A percentile compares a stretch with the other conserved stretches of the same genome.
These are phyloP conservation scores for Haberlea rhodopensis DNA, from an alignment of 257 asterid genomes.

Conservation along the genomic window DNA sequence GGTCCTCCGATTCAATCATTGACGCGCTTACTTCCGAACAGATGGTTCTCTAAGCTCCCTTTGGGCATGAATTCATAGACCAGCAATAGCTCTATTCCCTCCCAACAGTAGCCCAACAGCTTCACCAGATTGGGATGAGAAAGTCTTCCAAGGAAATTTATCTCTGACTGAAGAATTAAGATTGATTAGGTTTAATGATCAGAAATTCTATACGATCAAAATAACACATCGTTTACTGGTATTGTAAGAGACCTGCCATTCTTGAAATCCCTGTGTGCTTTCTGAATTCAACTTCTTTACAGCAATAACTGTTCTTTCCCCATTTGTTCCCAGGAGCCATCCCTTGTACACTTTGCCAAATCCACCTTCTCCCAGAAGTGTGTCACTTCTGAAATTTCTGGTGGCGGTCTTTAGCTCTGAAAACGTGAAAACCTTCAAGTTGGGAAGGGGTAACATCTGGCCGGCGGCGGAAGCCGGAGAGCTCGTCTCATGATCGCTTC, in stretches of 20 bases:
- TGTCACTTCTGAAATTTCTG: conserved; percentile 62
- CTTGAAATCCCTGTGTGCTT: conserved; percentile 70
- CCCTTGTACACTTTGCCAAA: conserved; percentile 93
- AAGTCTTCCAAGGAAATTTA: conserved; percentile 54
- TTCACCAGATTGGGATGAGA: conserved; percentile 58
- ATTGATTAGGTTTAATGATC: not conserved
- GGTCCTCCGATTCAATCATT: not conserved
- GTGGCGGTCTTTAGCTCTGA: conserved; percentile 67
- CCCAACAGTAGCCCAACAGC: conserved; percentile 67
- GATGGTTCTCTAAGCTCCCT: conserved; percentile 68
- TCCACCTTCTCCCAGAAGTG: conserved; percentile 91
- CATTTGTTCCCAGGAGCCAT: conserved; percentile 49
- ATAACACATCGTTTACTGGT: not conserved
- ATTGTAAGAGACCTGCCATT: conserved; percentile 63
- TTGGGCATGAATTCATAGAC: conserved; percentile 56
- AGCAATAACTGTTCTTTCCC: conserved; percentile 54
- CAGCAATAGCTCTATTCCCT: conserved; percentile 48
- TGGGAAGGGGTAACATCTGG: conserved; percentile 56
- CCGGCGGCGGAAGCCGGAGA: conserved; percentile 24
- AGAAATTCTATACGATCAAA: not conserved
- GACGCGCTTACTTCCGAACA: conserved; percentile 48
- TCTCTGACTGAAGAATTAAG: conserved; percentile 48
- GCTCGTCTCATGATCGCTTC: conserved; percentile 26
- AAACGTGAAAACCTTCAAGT: conserved; percentile 54
- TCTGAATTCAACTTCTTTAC: conserved; percentile 73